Evolutionary conservation across 768 basidiomycete species (phyloP).

Genomic region (Tremella yokohamensis): DNA sequence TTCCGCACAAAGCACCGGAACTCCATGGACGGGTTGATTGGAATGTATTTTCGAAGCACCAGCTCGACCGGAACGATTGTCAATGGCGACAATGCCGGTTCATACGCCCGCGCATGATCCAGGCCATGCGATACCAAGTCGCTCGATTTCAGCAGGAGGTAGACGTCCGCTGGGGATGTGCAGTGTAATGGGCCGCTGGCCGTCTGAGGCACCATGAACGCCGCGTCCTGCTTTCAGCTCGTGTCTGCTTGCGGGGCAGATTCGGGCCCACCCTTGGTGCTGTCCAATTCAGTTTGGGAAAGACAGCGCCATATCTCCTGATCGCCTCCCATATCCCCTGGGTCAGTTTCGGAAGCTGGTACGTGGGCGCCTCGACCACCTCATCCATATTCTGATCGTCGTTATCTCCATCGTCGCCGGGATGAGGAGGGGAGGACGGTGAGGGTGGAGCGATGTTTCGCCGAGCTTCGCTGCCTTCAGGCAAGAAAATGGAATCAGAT

Average conservation of each 20-base stretch:
- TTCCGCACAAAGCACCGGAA: slow-evolving; percentile 84
- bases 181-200: slow-evolving; percentile 71
- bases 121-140: slow-evolving; percentile 84
- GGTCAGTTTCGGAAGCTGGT: slow-evolving; percentile 78
- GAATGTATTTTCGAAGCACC: slow-evolving; percentile 84
- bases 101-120: slow-evolving; percentile 60
- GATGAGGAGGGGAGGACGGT: background rate
- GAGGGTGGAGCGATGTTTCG: slow-evolving; percentile 6
- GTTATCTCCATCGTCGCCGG: background rate
- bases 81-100: slow-evolving; percentile 5
- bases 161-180: slow-evolving; percentile 81
- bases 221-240: slow-evolving; percentile 66
- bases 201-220: slow-evolving; percentile 81
- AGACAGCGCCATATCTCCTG: slow-evolving; percentile 72
- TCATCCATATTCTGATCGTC: slow-evolving; percentile 16
- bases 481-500: slow-evolving; percentile 41
- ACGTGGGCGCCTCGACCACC: slow-evolving; percentile 26
- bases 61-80: slow-evolving; percentile 62
- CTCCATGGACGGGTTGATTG: slow-evolving; percentile 77
- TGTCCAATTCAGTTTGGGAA: slow-evolving; percentile 95
- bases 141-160: slow-evolving; percentile 85
- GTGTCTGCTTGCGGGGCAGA: slow-evolving; percentile 4
- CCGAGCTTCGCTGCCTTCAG: slow-evolving; percentile 28
- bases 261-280: slow-evolving; percentile 70
- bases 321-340: slow-evolving; percentile 64